Evolutionary conservation across 768 basidiomycete genomes (phyloP).

Genomic region (Lactarius sanguifluus): DNA sequence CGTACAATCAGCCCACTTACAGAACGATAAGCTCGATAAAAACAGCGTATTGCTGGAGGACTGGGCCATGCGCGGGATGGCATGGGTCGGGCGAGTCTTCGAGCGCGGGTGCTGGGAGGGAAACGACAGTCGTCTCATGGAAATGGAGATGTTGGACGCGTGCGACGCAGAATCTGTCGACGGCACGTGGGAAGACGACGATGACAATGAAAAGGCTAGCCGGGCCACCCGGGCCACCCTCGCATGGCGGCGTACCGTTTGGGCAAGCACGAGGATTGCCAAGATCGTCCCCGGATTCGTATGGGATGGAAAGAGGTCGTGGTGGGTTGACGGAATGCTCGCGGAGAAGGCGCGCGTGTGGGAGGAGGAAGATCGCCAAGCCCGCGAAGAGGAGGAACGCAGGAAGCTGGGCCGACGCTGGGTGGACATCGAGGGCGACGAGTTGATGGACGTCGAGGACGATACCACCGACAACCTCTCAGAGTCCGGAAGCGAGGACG

Average conservation of each 20-base stretch:
- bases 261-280: slow-evolving; percentile 67
- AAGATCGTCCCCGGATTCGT: slow-evolving; percentile 73
- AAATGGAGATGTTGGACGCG: slow-evolving; percentile 65
- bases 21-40: slow-evolving; percentile 18
- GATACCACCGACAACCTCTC: slow-evolving; percentile 38
- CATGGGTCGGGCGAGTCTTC: slow-evolving; percentile 92
- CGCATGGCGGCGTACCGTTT: slow-evolving; percentile 75
- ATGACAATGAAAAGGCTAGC: slow-evolving; percentile 48
- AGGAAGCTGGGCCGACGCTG: slow-evolving; percentile 60
- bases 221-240: slow-evolving; percentile 33
- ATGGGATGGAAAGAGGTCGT: slow-evolving; percentile 61
- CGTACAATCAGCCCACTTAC: slow-evolving; percentile 41
- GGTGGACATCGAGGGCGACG: slow-evolving; percentile 65
- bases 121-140: slow-evolving; percentile 42
- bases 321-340: slow-evolving; percentile 63
- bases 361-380: slow-evolving; percentile 67
- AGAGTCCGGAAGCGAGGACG: slow-evolving; percentile 44
- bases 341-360: slow-evolving; percentile 67
- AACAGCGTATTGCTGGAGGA: slow-evolving; percentile 71
- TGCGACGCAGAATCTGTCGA: slow-evolving; percentile 64
- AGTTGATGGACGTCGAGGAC: slow-evolving; percentile 49
- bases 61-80: slow-evolving; percentile 94
- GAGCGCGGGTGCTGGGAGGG: slow-evolving; percentile 94
- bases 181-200: slow-evolving; percentile 80
- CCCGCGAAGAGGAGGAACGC: slow-evolving; percentile 66